phyloP scores from a whole-genome alignment of 768 basidiomycete species.

The Amanita pallidorosea region DNA sequence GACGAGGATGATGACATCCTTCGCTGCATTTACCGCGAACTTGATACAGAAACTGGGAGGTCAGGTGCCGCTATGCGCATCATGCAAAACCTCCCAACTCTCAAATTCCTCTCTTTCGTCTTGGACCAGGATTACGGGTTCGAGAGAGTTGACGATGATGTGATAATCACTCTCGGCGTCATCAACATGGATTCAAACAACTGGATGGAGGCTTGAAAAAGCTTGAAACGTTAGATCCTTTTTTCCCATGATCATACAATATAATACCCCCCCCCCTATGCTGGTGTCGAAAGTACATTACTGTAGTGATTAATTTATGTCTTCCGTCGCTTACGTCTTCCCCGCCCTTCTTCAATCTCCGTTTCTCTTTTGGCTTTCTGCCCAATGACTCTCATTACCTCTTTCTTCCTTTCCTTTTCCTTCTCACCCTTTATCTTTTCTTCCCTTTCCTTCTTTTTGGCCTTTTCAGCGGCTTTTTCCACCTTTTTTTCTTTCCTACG shows the following conservation, averaged over 20 bases:
- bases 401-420: constrained; percentile 69
- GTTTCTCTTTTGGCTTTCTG: constrained; percentile 61
- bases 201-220: constrained; percentile 6
- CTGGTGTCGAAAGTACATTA: not conserved
- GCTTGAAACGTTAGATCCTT: not conserved
- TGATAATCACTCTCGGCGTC: not conserved
- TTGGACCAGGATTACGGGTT: constrained; percentile 3
- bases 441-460: constrained; percentile 66
- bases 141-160: not conserved
- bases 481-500: constrained; percentile 79
- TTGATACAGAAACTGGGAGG: constrained; percentile 1
- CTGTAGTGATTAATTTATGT: constrained; percentile 13
- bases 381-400: constrained; percentile 61
- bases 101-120: not conserved
- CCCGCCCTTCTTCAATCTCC: constrained; percentile 46
- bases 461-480: constrained; percentile 57
- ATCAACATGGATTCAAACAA: constrained; percentile 1
- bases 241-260: not conserved
- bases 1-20: constrained; percentile 6
- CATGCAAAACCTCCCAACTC: constrained; percentile 6
- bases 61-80: not conserved
- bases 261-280: not conserved
- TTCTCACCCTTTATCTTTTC: constrained; percentile 53
- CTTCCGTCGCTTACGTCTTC: constrained; percentile 41
- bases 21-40: constrained; percentile 5